Base-by-base conservation (phyloP, 352 stramenopile species). In the Globisporangium abappressorium region DNA sequence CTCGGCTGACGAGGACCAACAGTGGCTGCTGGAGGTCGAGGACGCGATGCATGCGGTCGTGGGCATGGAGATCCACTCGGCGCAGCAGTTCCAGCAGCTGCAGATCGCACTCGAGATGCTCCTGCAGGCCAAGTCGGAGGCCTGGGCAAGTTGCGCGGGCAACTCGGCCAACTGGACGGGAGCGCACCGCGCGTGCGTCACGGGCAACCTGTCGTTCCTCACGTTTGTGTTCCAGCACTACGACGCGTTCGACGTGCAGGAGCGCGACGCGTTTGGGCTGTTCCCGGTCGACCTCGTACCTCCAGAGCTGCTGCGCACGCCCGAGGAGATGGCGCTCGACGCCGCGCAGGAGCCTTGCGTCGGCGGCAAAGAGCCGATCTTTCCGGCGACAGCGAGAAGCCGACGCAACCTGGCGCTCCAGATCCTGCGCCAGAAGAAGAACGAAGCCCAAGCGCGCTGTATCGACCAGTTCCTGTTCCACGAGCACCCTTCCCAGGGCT, bases 81-180 rank as follows among this genome's bases (percentile, higher is more conserved):
- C 75, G 26, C 82, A 85, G 34, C 77, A 89, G 49, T 76, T 86
- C 55, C 82, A 90, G 70, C 82, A 88, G 65, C 62, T 80, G 26
- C 80, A 85, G 70, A 90, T 90, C 58, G 80, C 82, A 11, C 62
- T 90, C 20, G 82, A 90, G 57, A 62, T 90, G 12, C 63, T 90
- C 26, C 41, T 90, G n/a, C 76, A 81, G 12, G 66, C 70, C 11
- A 66, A 70, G 30, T 73, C 77, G 15, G 30, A 66, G 18, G 67
- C 66, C 4, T 85, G 75, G 77, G 68, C 58, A 7, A 78, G 28
- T 20, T 62, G n/a, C 5, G 61, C 59, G 5, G 73, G 60, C 47
- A 89, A 87, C 66, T 54, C 73, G 20, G 68, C 62, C 28, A 65
- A 66, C 33, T 90, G 82, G 82, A 84, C 80, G 41, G 76, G 75